Conservation (phyloP, 371 early-diverging fungal genomes). For the Umbelopsis sp. region DNA sequence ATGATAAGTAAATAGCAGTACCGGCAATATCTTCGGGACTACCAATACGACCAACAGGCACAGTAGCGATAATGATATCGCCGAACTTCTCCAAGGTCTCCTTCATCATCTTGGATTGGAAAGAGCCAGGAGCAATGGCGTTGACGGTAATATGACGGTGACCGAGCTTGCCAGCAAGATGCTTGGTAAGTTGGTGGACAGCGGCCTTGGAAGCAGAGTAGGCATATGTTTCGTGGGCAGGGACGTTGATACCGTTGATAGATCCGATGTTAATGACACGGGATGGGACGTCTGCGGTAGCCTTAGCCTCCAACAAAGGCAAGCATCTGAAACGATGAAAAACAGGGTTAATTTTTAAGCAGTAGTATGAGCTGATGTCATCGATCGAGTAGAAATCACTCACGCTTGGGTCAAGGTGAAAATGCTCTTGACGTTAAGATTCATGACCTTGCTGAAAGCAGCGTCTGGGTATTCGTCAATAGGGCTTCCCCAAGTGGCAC, state of each 20-base stretch:
- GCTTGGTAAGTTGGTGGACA: constrained; percentile 72
- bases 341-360: neutral
- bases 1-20: constrained; percentile 77
- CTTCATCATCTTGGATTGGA: constrained; percentile 89
- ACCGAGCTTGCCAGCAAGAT: constrained; percentile 69
- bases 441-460: constrained; percentile 78
- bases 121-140: constrained; percentile 89
- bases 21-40: constrained; percentile 88
- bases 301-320: constrained; percentile 71
- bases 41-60: constrained; percentile 81
- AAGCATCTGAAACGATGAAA: constrained; percentile 49
- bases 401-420: constrained; percentile 84
- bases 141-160: constrained; percentile 74
- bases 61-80: constrained; percentile 54
- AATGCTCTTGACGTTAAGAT: constrained; percentile 82
- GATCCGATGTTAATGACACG: constrained; percentile 70
- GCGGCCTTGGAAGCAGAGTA: constrained; percentile 83
- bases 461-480: constrained; percentile 65
- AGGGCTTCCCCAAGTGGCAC: constrained; percentile 68
- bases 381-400: constrained; percentile 21
- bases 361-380: neutral
- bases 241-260: constrained; percentile 66
- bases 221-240: constrained; percentile 66
- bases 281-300: constrained; percentile 45
- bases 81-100: constrained; percentile 65